These are phyloP conservation scores for Entomortierella lignicola DNA, from an alignment of 192 early-diverging fungal genomes.

Conservation along the genomic window DNA sequence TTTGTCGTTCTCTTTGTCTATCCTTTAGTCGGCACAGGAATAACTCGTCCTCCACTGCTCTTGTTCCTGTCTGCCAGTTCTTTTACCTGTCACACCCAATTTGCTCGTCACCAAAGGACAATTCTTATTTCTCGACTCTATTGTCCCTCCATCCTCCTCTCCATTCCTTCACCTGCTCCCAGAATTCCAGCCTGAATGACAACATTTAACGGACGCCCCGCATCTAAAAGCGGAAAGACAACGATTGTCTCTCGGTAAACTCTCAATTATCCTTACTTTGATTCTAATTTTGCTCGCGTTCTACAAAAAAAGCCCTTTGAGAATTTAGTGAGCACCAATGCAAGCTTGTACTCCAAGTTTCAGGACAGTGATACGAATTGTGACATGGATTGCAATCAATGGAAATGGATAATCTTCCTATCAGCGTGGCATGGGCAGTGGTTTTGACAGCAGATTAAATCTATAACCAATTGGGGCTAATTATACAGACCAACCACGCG, in stretches of 20 bases:
- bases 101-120: too few species aligned
- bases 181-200: slow-evolving; percentile 9
- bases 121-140: too few species aligned
- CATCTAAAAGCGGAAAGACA: slow-evolving; percentile 31
- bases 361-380: too few species aligned
- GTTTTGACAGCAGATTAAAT: too few species aligned
- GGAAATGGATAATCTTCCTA: too few species aligned
- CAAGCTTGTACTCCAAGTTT: too few species aligned
- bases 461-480: not conserved
- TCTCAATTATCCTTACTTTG: not conserved
- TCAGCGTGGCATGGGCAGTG: too few species aligned
- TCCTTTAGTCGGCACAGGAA: not conserved
- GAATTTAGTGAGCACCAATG: not conserved
- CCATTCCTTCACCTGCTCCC: not conserved
- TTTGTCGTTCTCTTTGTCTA: not conserved
- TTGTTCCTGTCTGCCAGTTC: too few species aligned
- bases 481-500: not conserved
- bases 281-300: not conserved
- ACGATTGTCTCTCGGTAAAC: slow-evolving; percentile 37
- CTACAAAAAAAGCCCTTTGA: not conserved
- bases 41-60: too few species aligned
- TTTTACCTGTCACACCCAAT: too few species aligned
- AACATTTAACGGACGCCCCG: slow-evolving; percentile 31
- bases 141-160: too few species aligned
- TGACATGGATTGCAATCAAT: too few species aligned